These are phyloP conservation scores for Lactarius evosmus DNA, from an alignment of 768 basidiomycete species.

Conservation along the genomic window DNA sequence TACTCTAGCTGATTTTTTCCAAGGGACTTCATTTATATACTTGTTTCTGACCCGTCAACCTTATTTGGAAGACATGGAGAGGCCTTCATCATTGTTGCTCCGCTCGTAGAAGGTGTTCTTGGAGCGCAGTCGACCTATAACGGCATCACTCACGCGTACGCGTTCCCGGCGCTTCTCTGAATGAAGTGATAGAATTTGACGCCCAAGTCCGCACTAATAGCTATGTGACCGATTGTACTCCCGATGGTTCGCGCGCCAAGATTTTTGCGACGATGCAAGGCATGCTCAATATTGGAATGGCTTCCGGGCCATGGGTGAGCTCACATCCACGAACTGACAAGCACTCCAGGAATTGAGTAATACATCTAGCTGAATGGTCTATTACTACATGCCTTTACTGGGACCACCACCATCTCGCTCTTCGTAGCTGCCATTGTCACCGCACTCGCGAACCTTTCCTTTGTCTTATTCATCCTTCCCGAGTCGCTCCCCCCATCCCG, in stretches of 20 bases:
- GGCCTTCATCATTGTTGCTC: constrained; percentile 27
- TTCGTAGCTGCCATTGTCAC: constrained; percentile 24
- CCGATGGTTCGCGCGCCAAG: constrained; percentile 28
- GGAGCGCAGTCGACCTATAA: constrained; percentile 29
- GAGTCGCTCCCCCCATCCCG: constrained; percentile 24
- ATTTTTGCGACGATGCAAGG: constrained; percentile 28
- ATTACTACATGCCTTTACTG: constrained; percentile 15
- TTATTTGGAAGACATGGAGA: constrained; percentile 25
- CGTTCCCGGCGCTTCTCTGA: not conserved
- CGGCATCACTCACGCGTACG: constrained; percentile 28
- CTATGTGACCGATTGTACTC: constrained; percentile 28
- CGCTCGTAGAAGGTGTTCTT: constrained; percentile 28
- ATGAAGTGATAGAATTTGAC: not conserved
- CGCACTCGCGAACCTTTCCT: constrained; percentile 22
- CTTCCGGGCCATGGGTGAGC: constrained; percentile 28
- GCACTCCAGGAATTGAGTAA: not conserved
- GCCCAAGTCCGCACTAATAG: constrained; percentile 3
- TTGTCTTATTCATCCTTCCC: constrained; percentile 26
- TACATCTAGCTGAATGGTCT: constrained; percentile 23
- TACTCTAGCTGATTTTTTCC: not conserved
- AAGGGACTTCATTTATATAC: constrained; percentile 29
- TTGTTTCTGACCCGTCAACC: constrained; percentile 24
- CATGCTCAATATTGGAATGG: constrained; percentile 29
- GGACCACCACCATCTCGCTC: constrained; percentile 19
- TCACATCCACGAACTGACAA: not conserved